phyloP scores from a whole-genome alignment of 371 early-diverging fungal species.

The Mortierella sp. region DNA sequence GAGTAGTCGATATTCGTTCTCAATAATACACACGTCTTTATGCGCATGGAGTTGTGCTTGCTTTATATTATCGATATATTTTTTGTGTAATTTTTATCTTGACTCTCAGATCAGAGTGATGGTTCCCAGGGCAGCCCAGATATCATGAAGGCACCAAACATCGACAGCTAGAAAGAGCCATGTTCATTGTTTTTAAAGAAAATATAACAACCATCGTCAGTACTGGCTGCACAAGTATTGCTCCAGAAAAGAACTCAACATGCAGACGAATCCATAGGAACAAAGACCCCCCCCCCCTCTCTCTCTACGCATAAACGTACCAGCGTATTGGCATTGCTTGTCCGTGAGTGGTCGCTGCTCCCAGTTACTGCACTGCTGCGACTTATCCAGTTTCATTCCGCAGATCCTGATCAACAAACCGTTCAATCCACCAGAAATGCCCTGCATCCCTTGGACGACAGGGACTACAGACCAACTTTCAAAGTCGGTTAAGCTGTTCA shows the following conservation, averaged over 20 bases:
- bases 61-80: too few species aligned
- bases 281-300: background rate
- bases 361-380: conserved; percentile 40
- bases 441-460: background rate
- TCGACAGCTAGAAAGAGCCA: conserved; percentile 26
- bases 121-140: conserved; percentile 12
- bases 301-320: conserved; percentile 18
- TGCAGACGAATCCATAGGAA: too few species aligned
- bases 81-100: background rate
- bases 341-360: conserved; percentile 30
- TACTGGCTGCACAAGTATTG: too few species aligned
- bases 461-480: conserved; percentile 12
- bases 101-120: conserved; percentile 6
- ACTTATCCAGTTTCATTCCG: conserved; percentile 24
- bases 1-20: too few species aligned
- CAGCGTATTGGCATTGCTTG: conserved; percentile 27
- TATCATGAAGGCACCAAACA: conserved; percentile 31
- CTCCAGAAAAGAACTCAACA: too few species aligned
- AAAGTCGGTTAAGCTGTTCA: too few species aligned
- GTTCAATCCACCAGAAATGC: conserved; percentile 23
- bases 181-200: too few species aligned
- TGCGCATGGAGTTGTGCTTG: too few species aligned
- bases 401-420: conserved; percentile 18
- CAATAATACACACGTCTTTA: too few species aligned
- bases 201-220: too few species aligned